phyloP scores from a whole-genome alignment of 352 stramenopile species.

The Phytophthora megakarya region DNA sequence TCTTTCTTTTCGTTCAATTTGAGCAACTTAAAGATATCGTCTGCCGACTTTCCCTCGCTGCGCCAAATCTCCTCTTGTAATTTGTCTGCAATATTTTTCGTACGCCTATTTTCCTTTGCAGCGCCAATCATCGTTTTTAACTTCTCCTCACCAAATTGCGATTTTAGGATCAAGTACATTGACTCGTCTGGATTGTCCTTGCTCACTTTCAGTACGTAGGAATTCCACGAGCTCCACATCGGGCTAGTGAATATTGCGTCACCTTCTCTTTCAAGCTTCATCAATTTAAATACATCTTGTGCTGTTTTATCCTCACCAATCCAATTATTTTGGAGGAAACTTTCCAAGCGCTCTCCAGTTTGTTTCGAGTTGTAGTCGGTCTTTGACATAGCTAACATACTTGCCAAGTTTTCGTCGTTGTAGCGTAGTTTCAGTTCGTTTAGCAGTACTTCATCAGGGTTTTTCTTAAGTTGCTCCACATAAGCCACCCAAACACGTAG shows the following conservation, averaged over 20 bases:
- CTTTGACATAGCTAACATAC: neutral
- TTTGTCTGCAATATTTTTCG: neutral
- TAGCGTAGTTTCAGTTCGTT: neutral
- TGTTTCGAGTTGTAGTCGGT: neutral
- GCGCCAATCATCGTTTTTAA: neutral
- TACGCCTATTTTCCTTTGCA: neutral
- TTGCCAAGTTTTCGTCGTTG: neutral
- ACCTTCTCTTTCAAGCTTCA: neutral
- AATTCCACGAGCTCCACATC: neutral
- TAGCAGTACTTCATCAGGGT: neutral
- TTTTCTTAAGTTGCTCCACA: neutral
- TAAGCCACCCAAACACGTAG: neutral
- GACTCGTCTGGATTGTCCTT: neutral
- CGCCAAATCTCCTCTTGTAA: neutral
- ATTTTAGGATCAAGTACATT: neutral
- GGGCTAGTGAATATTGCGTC: neutral
- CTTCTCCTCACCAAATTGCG: neutral
- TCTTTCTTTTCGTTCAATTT: neutral
- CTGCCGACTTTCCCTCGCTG: neutral
- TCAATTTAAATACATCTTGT: neutral
- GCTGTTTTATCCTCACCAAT: neutral
- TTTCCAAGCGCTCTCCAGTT: neutral
- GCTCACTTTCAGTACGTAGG: neutral
- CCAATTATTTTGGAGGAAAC: neutral
- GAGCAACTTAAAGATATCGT: constrained; percentile 1